These are phyloP conservation scores for Umbelopsis sp. DNA, from an alignment of 192 early-diverging fungal genomes.

Conservation along the genomic window DNA sequence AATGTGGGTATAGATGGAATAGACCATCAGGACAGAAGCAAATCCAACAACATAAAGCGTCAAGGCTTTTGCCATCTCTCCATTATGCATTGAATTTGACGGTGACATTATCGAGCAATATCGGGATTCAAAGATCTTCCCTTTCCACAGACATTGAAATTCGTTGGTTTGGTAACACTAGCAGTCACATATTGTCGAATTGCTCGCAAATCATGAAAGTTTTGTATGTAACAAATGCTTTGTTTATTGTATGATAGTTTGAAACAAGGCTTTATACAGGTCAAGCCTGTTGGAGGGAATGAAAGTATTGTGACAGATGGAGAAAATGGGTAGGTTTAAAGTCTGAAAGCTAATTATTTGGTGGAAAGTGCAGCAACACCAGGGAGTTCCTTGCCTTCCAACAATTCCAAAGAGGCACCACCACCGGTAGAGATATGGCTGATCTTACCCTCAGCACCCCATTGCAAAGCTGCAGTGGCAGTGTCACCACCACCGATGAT, in stretches of 20 bases:
- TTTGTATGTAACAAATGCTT: neutral
- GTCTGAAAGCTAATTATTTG: conserved; percentile 34
- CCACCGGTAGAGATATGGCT: conserved; percentile 96
- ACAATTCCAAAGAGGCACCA: conserved; percentile 92
- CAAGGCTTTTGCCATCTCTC: neutral
- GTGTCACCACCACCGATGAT: conserved; percentile 99
- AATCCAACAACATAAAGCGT: conserved; percentile 15
- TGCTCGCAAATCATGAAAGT: neutral
- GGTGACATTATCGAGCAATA: neutral
- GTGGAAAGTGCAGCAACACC: conserved; percentile 73
- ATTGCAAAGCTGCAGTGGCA: conserved; percentile 94
- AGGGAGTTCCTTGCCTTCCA: conserved; percentile 92
- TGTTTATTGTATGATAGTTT: neutral
- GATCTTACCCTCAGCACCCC: conserved; percentile 79
- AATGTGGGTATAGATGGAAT: conserved; percentile 37
- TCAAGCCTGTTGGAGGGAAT: neutral
- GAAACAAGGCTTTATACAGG: neutral
- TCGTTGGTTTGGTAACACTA: too few species aligned
- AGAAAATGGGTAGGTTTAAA: neutral
- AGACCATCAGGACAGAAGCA: conserved; percentile 29
- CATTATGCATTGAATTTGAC: neutral
- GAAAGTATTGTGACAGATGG: neutral
- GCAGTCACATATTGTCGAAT: too few species aligned
- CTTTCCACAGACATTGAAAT: neutral
- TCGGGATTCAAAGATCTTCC: neutral